These are phyloP conservation scores for Fusarium chaquense DNA, from an alignment of 2,329 filamentous ascomycete genomes.

Conservation along the genomic window DNA sequence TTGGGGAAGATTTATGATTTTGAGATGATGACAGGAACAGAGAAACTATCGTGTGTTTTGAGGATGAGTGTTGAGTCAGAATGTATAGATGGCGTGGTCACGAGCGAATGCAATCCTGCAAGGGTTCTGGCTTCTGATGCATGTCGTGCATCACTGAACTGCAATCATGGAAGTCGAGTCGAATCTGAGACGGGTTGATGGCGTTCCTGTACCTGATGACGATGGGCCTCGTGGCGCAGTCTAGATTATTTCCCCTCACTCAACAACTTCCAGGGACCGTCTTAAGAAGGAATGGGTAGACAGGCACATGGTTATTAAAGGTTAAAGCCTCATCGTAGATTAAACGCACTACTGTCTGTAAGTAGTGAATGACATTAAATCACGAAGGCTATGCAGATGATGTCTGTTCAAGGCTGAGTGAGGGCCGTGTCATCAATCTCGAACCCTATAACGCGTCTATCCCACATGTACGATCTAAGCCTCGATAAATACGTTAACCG, in stretches of 20 bases:
- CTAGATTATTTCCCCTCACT: slow-evolving; percentile 17
- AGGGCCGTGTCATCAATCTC: not conserved
- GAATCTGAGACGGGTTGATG: slow-evolving; percentile 11
- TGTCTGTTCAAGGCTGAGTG: not conserved
- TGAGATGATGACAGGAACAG: not conserved
- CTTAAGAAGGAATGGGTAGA: slow-evolving; percentile 7
- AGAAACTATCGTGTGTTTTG: not conserved
- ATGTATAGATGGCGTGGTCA: slow-evolving; percentile 10
- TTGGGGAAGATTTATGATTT: not conserved
- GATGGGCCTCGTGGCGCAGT: slow-evolving; percentile 28
- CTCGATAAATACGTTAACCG: slow-evolving; percentile 8
- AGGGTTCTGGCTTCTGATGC: slow-evolving; percentile 12
- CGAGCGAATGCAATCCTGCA: slow-evolving; percentile 5
- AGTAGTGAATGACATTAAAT: not conserved
- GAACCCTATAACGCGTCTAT: slow-evolving; percentile 2
- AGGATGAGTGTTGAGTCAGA: not conserved
- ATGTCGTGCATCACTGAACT: slow-evolving; percentile 2
- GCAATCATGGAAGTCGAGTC: not conserved
- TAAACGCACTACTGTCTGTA: not conserved
- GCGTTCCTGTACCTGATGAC: slow-evolving; percentile 33
- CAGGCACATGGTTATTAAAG: not conserved
- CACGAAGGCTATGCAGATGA: slow-evolving; percentile 2
- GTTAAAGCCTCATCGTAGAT: not conserved
- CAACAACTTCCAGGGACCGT: not conserved
- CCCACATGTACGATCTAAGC: slow-evolving; percentile 4